These are phyloP conservation scores for Ligustrum vulgare DNA, from an alignment of 257 asterid genomes.

Conservation along the genomic window DNA sequence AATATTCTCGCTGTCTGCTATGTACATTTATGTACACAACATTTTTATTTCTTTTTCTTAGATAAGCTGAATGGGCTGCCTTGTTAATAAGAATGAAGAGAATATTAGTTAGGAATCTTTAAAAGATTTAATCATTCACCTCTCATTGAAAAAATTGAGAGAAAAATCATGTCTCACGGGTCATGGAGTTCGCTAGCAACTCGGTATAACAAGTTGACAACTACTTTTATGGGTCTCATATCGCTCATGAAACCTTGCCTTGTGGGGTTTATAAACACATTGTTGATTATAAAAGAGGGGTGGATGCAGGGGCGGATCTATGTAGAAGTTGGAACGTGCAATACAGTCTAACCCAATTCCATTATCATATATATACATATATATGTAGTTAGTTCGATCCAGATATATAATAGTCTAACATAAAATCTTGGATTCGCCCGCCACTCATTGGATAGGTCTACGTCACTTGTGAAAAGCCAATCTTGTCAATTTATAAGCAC, in stretches of 20 bases:
- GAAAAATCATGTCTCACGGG: background rate
- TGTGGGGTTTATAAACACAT: no score
- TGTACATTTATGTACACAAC: background rate
- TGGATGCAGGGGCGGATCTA: no score
- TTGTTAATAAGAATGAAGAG: background rate
- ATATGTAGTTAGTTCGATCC: no score
- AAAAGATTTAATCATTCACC: background rate
- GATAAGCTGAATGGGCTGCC: background rate
- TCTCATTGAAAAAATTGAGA: background rate
- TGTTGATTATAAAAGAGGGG: no score
- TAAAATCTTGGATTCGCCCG: no score
- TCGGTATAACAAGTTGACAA: background rate
- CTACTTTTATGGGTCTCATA: background rate
- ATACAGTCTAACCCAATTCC: no score
- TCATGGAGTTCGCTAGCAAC: no score
- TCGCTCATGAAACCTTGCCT: no score
- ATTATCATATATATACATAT: no score
- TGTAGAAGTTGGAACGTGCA: no score
- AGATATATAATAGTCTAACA: no score
- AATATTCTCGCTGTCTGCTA: background rate
- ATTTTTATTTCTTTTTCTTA: background rate
- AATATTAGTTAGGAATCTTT: background rate
- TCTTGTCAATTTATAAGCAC: background rate
- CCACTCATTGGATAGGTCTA: no score
- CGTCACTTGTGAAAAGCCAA: background rate